These are phyloP conservation scores for Komagataella ulmi DNA, from an alignment of 805 yeast species.

Conservation along the genomic window DNA sequence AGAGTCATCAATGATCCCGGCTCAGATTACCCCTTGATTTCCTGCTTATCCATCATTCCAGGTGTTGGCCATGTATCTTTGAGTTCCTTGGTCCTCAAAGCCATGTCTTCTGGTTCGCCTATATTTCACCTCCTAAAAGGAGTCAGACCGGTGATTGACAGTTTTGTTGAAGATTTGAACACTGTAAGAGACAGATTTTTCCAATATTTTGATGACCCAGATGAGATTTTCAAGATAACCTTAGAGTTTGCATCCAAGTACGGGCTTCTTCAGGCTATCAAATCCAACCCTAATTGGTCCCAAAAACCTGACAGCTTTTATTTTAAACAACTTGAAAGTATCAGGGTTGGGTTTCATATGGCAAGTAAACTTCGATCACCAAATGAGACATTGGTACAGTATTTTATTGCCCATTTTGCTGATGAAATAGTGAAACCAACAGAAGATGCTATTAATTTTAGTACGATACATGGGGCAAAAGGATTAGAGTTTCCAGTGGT, in stretches of 20 bases:
- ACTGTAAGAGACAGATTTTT: not conserved
- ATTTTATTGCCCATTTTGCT: conserved; percentile 26
- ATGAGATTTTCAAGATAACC: not conserved
- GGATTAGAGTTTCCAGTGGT: conserved; percentile 66
- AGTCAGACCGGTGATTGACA: not conserved
- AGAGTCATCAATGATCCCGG: conserved; percentile 20
- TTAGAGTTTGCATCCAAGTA: not conserved
- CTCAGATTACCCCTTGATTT: conserved; percentile 13
- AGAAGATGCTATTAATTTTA: conserved; percentile 27
- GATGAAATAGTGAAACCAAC: conserved; percentile 11
- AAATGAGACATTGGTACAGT: conserved; percentile 19
- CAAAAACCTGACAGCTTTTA: not conserved
- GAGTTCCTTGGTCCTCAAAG: not conserved
- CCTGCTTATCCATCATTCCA: conserved; percentile 12
- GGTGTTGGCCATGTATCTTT: not conserved
- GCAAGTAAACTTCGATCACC: conserved; percentile 10
- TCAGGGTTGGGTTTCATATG: not conserved
- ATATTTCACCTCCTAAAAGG: not conserved
- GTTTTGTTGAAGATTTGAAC: not conserved
- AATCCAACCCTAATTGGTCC: not conserved
- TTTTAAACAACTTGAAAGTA: not conserved
- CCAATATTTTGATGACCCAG: not conserved
- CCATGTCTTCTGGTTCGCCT: not conserved
- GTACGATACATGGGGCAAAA: conserved; percentile 65
- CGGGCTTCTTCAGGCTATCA: not conserved